A percentile compares a stretch with the other conserved stretches of the same genome.
Evolutionary conservation across 2,329 filamentous ascomycete species (phyloP).

Genomic region (Trichophyton simii): DNA sequence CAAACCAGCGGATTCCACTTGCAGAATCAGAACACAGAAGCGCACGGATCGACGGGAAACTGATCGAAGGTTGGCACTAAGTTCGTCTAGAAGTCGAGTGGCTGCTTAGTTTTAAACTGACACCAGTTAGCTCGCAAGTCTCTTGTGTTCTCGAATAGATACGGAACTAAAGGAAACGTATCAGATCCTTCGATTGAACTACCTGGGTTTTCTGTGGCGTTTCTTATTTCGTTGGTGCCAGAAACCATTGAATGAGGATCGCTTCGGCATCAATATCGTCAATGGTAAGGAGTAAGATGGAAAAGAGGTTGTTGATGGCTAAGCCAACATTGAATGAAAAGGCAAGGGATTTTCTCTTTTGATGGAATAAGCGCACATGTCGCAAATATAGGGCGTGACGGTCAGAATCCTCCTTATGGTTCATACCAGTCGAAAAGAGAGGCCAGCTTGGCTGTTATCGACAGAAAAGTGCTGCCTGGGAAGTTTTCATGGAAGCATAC

Average conservation of each 20-base stretch:
- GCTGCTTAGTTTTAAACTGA: not conserved
- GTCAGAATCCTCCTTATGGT: too few species aligned
- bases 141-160: not conserved
- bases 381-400: too few species aligned
- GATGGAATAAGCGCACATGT: too few species aligned
- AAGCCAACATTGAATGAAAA: too few species aligned
- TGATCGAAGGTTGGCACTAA: not conserved
- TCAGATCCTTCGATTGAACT: not conserved
- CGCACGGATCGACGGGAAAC: not conserved
- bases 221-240: not conserved
- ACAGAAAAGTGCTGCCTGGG: not conserved
- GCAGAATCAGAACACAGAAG: not conserved
- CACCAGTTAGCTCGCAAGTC: not conserved
- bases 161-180: not conserved
- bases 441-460: not conserved
- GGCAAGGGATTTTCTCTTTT: too few species aligned
- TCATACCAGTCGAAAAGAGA: too few species aligned
- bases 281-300: too few species aligned
- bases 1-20: not conserved
- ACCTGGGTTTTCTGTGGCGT: not conserved
- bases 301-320: too few species aligned
- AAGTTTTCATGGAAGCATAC: not conserved
- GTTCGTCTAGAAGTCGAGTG: not conserved
- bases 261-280: too few species aligned
- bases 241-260: too few species aligned